Evolutionary conservation across 2,329 filamentous ascomycete species (phyloP).

Genomic region (Arthrobotrys conoides): DNA sequence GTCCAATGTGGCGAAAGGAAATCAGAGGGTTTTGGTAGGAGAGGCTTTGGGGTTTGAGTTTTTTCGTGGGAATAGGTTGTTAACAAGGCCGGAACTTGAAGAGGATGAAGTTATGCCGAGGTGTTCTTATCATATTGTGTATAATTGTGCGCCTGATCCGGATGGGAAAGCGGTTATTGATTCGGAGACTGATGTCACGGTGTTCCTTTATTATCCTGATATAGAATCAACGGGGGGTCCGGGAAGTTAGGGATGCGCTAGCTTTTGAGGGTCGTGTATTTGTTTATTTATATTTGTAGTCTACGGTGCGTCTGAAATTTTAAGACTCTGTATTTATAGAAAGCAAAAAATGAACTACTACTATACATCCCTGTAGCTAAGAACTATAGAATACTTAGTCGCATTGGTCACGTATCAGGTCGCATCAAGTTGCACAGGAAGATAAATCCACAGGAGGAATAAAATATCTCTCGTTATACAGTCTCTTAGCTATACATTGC

Average conservation of each 20-base stretch:
- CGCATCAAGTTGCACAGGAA: too few relatives aligned
- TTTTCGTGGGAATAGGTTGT: neutral
- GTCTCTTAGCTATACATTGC: too few relatives aligned
- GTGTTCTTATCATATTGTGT: constrained; percentile 18
- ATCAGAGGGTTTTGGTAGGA: constrained; percentile 3
- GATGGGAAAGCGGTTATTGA: constrained; percentile 5
- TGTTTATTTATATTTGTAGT: neutral
- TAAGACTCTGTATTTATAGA: neutral
- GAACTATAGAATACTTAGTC: too few relatives aligned
- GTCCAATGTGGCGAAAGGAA: neutral
- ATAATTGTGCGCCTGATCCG: constrained; percentile 4
- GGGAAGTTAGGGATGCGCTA: neutral
- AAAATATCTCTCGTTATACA: too few relatives aligned
- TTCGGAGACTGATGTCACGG: constrained; percentile 4
- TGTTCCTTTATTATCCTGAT: constrained; percentile 10
- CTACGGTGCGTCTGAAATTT: neutral
- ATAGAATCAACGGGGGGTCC: neutral
- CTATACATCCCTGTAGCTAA: too few relatives aligned
- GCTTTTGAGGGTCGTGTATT: neutral
- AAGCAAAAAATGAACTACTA: neutral
- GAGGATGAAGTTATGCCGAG: constrained; percentile 4
- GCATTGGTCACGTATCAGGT: too few relatives aligned
- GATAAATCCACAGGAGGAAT: too few relatives aligned
- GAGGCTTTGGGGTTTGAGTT: constrained; percentile 21
- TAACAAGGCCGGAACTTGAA: constrained; percentile 5